Base-by-base conservation (phyloP, 2,329 filamentous ascomycete species). In the Arthrocladium fulminans region DNA sequence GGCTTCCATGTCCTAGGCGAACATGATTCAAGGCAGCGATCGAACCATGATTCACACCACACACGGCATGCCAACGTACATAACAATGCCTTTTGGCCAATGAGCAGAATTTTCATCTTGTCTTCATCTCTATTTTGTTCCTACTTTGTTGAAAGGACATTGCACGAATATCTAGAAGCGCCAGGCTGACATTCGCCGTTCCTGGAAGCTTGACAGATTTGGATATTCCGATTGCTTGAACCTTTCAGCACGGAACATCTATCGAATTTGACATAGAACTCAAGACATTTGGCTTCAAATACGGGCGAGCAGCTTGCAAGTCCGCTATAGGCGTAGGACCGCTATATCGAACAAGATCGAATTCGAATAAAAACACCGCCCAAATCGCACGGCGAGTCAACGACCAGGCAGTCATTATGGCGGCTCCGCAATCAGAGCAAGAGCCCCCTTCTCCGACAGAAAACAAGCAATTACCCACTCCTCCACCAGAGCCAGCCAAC, bases 391-490 rank as follows among this genome's bases (percentile, higher is more conserved):
- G 17, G 32, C 32, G 5, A 35, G n/a, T 5, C 6, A 15, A n/a
- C 32, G 32, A 7, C 32, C 13, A 35, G 17, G 13, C 3, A 32
- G 9, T 30, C 19, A 47, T 13, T 15, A 39, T 39, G 22, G 44
- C 29, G 6, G 19, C 3, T 20, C 22, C 38, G n/a, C 20, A 25
- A 25, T 5, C 34, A 19, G 44, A 38, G 6, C 20, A 38, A 12
- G 20, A 37, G n/a, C 44, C 34, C 13, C n/a, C 44, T 27, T 47
- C 44, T 15, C 34, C 34, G 27, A 27, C 19, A 9, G 44, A 47
- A 27, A 39, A 47, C 32, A 24, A 38, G 34, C 44, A 47, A 20
- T 23, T 47, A 15, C 32, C 32, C 13, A 47, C 44, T 13, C 44
- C 44, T 15, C 44, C 44, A 17, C 34, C 44, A 17, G 44, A 47